Percentiles rank a stretch among this genome's conserved stretches.
These are phyloP conservation scores for Aphanomyces invadans DNA, from an alignment of 352 stramenopile species.

Conservation along the genomic window DNA sequence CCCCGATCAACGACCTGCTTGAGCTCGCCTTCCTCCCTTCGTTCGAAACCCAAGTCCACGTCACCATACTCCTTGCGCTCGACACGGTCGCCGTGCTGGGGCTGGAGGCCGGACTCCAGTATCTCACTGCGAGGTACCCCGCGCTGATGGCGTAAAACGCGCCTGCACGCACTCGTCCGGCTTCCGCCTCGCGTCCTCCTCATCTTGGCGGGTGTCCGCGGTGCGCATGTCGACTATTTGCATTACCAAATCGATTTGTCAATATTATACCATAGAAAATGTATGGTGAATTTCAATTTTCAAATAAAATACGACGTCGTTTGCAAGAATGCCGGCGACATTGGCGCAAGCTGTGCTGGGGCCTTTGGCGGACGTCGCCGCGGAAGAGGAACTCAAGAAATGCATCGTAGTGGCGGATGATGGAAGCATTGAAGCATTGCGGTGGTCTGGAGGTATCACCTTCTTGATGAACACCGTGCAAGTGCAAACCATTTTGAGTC, in stretches of 20 bases:
- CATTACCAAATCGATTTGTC: no score
- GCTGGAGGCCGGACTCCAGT: neutral
- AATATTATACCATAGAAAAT: neutral
- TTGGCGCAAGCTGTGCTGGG: neutral
- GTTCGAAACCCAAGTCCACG: neutral
- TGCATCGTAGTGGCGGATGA: conserved; percentile 43
- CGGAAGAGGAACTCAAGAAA: conserved; percentile 45
- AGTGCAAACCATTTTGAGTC: conserved; percentile 41
- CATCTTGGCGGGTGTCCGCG: neutral
- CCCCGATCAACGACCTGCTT: conserved; percentile 32
- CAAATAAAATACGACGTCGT: neutral
- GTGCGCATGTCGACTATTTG: no score
- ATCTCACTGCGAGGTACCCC: conserved; percentile 3
- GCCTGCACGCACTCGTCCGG: neutral
- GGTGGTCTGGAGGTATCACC: conserved; percentile 54
- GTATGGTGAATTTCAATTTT: neutral
- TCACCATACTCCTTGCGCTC: neutral
- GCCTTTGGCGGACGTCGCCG: conserved; percentile 8
- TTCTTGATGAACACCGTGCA: conserved; percentile 54
- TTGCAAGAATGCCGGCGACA: neutral
- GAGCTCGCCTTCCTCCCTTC: conserved; percentile 31
- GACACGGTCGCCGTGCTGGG: conserved; percentile 1
- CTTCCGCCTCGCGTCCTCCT: no score
- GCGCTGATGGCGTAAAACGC: neutral
- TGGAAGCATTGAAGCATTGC: conserved; percentile 51